Evolutionary conservation across 2,329 filamentous ascomycete species (phyloP).

Genomic region (Fusarium begoniae): DNA sequence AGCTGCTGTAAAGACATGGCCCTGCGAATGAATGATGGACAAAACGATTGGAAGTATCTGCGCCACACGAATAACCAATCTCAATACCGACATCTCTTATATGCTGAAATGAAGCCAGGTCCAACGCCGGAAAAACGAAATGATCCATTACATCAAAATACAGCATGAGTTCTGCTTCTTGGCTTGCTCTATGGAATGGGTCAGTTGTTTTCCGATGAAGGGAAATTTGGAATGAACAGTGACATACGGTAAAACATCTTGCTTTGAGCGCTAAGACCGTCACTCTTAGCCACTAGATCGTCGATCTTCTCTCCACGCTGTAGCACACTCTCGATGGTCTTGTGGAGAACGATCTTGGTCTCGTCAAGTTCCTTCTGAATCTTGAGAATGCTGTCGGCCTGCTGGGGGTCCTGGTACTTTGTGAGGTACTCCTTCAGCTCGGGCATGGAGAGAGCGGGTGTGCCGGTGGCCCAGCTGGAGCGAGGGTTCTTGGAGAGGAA

Average conservation of each 20-base stretch:
- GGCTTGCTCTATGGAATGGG: constrained; percentile 62
- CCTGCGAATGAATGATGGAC: constrained; percentile 38
- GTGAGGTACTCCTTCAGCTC: constrained; percentile 79
- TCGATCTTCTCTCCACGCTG: constrained; percentile 98
- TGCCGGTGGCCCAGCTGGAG: constrained; percentile 69
- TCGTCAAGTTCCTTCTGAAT: constrained; percentile 97
- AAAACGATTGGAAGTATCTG: constrained; percentile 42
- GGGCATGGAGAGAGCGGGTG: constrained; percentile 68
- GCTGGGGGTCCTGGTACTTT: constrained; percentile 84
- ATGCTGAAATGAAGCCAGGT: constrained; percentile 45
- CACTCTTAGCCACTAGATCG: constrained; percentile 90
- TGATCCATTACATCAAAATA: constrained; percentile 66
- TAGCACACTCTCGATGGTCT: constrained; percentile 89
- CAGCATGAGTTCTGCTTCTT: constrained; percentile 87
- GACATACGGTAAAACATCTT: constrained; percentile 94
- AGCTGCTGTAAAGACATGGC: constrained; percentile 35
- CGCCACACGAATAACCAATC: constrained; percentile 47
- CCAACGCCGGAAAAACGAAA: constrained; percentile 46
- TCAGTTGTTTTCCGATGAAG: neutral
- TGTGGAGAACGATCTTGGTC: constrained; percentile 96
- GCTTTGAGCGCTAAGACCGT: constrained; percentile 87
- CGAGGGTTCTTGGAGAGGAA: constrained; percentile 81
- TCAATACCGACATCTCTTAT: constrained; percentile 42
- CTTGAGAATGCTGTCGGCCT: constrained; percentile 92
- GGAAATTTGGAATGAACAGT: neutral